Percentiles rank a stretch among this genome's conserved stretches.
Evolutionary conservation across 495 filamentous ascomycete species (phyloP).

Genomic region (Astrocystis sublimbata): DNA sequence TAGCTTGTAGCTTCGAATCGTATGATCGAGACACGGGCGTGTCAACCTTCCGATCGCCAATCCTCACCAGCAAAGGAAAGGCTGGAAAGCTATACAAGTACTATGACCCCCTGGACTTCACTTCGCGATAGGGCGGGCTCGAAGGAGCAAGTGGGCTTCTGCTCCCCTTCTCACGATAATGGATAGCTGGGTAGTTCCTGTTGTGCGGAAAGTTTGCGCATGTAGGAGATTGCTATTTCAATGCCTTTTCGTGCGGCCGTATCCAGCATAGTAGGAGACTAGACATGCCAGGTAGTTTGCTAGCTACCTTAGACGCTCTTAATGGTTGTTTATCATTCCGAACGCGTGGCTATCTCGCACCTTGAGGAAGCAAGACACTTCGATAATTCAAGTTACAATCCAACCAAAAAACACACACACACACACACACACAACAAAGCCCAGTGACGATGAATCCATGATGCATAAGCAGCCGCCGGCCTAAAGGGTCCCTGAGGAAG

Average conservation of each 20-base stretch:
- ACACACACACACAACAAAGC: background rate
- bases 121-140: background rate
- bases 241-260: too few species aligned
- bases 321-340: background rate
- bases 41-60: slow-evolving; percentile 54
- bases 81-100: slow-evolving; percentile 56
- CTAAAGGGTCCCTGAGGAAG: background rate
- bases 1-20: slow-evolving; percentile 49
- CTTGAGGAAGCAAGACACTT: background rate
- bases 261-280: too few species aligned
- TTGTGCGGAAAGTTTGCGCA: background rate
- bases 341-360: background rate
- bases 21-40: slow-evolving; percentile 55
- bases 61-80: slow-evolving; percentile 47
- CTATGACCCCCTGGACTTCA: slow-evolving; percentile 17
- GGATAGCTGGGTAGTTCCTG: background rate
- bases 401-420: background rate
- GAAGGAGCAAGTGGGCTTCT: background rate
- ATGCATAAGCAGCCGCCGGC: background rate
- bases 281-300: too few species aligned
- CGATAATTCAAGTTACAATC: background rate
- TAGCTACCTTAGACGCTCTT: background rate
- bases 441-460: background rate
- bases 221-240: background rate
- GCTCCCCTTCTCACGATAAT: background rate